Conservation (phyloP, 257 asterid species). For the Fraxinus americana region DNA sequence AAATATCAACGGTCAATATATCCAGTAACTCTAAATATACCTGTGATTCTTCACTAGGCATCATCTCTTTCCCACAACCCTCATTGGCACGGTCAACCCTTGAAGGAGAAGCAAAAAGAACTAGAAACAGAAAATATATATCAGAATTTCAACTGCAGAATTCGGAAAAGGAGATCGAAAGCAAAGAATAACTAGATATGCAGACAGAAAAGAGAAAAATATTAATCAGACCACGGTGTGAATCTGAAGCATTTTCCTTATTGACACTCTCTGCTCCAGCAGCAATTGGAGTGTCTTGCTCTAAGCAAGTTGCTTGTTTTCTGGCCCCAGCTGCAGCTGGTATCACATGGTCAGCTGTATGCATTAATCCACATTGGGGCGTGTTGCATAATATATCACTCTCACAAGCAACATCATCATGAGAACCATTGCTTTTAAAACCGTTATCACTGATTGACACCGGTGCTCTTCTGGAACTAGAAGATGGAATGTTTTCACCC, state of each 20-base stretch:
- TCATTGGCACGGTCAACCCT: conserved; percentile 37
- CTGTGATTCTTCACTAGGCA: conserved; percentile 49
- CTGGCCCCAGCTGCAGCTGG: conserved; percentile 37
- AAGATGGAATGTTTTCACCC: conserved; percentile 33
- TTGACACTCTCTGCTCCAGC: conserved; percentile 35
- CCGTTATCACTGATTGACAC: conserved; percentile 36
- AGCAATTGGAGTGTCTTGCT: conserved; percentile 38
- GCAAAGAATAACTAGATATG: conserved; percentile 13
- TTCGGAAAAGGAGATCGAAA: conserved; percentile 6
- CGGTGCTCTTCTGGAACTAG: conserved; percentile 38
- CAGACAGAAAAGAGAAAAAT: conserved; percentile 16
- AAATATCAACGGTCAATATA: conserved; percentile 17
- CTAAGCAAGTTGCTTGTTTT: conserved; percentile 43
- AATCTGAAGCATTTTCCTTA: conserved; percentile 44
- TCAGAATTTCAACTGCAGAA: conserved; percentile 26
- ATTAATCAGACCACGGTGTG: conserved; percentile 29
- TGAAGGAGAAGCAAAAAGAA: conserved; percentile 37
- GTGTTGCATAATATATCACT: conserved; percentile 30
- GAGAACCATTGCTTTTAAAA: conserved; percentile 37
- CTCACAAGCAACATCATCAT: conserved; percentile 32
- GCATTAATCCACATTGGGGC: conserved; percentile 40
- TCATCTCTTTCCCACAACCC: conserved; percentile 36
- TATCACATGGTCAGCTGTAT: conserved; percentile 34
- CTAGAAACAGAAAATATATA: conserved; percentile 32
- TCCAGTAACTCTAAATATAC: conserved; percentile 41